Conservation (phyloP, 1,284 basidiomycete species). For the Peniophora sp. region DNA sequence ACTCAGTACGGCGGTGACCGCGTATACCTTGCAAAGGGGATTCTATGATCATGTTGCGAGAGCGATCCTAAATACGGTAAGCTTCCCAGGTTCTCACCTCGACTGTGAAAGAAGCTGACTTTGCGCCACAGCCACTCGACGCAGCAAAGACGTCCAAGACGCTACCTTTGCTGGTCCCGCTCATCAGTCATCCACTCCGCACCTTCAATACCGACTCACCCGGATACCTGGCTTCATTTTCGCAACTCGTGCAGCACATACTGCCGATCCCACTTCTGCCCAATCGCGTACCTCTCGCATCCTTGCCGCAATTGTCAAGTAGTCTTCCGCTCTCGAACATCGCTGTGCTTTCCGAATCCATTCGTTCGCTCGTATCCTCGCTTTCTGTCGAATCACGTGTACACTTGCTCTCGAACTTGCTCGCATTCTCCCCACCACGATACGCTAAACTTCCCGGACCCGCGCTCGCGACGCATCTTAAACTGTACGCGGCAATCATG, state of each 20-base stretch:
- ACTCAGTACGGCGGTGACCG: slow-evolving; percentile 22
- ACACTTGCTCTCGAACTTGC: slow-evolving; percentile 60
- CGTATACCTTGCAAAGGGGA: slow-evolving; percentile 33
- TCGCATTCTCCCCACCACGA: slow-evolving; percentile 50
- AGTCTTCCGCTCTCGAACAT: slow-evolving; percentile 36
- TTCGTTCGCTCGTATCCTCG: slow-evolving; percentile 16
- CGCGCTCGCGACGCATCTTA: slow-evolving; percentile 47
- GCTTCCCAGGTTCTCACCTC: slow-evolving; percentile 4
- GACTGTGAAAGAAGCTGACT: neutral
- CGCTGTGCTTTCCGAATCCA: slow-evolving; percentile 25
- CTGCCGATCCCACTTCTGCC: slow-evolving; percentile 59
- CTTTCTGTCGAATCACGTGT: slow-evolving; percentile 27
- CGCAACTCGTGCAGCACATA: slow-evolving; percentile 37
- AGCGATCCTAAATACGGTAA: slow-evolving; percentile 21
- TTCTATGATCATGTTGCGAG: slow-evolving; percentile 30
- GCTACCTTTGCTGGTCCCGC: slow-evolving; percentile 34
- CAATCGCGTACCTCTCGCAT: slow-evolving; percentile 53
- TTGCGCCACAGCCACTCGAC: slow-evolving; percentile 30
- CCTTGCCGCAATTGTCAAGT: slow-evolving; percentile 36
- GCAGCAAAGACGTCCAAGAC: slow-evolving; percentile 22
- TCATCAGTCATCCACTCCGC: slow-evolving; percentile 33
- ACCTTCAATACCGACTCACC: slow-evolving; percentile 21
- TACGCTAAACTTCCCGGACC: slow-evolving; percentile 37
- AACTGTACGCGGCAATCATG: slow-evolving; percentile 43
- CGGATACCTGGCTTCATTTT: slow-evolving; percentile 16